Base-by-base conservation (phyloP, 75 land plant genomes). In the Adiantum capillusveneris region DNA sequence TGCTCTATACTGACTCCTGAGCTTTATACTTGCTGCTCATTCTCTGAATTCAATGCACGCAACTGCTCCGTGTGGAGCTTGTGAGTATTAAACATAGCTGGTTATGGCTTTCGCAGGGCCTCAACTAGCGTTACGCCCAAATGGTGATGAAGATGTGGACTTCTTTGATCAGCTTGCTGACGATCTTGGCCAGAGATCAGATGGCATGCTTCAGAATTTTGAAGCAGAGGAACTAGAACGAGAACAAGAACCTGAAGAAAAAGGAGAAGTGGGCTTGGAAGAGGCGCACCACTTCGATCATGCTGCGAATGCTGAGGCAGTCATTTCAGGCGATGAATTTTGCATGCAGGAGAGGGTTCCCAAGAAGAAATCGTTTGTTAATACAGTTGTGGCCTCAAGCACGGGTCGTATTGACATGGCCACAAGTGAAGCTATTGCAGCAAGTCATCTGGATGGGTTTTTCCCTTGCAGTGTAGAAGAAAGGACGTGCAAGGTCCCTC, bases 131-230 rank as follows among this genome's bases (percentile, higher is more conserved):
- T 34, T 9, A 34, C 37, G 3, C 37, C 37, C 37, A 3, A 46
- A 46, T 6, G 86, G 77, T 75, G 75, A 77, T 59, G 72, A 83
- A 12, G 90, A 83, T 58, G 76, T 74, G 57, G 86, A 82, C 57
- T 86, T 86, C 63, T 86, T 86, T 34, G 86, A 86, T 25, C 80
- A 83, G 41, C 77, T 86, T 34, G 90, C 77, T 1, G 68, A 77
- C 9, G 86, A 86, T 49, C 55, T 53, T 53, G 55, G 55, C 9
- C 37, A 34, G 37, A 34, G 37, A 34, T 34, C 37, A 3, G 9
- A 9, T 34, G 37, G 37, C 3, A 5, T 34, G 3, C 9, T 9
- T 34, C 7, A 9, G 37, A 34, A 34, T 5, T 9, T 34, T 34
- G 37, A 34, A 14, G 85, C 76, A 19, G 55, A 14, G 25, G 0